phyloP scores from a whole-genome alignment of 176 grass and related monocot genomes.

The Rhynchospora tenuis region DNA sequence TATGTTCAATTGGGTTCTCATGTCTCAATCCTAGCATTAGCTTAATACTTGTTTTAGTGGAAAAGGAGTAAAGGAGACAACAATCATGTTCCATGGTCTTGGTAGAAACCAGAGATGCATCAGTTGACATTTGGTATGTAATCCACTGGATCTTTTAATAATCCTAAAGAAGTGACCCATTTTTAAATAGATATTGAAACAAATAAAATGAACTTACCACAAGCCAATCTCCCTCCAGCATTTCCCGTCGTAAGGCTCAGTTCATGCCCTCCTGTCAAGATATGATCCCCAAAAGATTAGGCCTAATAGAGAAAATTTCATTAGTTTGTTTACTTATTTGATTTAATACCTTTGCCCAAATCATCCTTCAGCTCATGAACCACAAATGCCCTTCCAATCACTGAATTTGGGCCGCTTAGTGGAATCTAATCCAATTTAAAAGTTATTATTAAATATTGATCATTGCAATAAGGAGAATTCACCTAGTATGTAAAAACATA shows the following conservation, averaged over 20 bases:
- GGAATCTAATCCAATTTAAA: constrained; percentile 33
- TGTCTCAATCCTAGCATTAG: background rate
- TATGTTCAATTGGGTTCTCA: background rate
- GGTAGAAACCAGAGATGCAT: background rate
- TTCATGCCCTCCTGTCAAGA: constrained; percentile 61
- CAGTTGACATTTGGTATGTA: background rate
- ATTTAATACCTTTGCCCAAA: constrained; percentile 65
- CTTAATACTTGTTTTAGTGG: background rate
- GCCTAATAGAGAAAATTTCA: background rate
- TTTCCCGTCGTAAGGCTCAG: constrained; percentile 81
- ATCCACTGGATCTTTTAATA: background rate
- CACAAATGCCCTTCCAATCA: constrained; percentile 71
- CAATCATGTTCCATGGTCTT: background rate
- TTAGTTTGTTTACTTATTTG: background rate
- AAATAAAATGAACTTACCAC: constrained; percentile 40
- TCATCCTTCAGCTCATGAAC: constrained; percentile 78
- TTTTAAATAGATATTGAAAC: constrained; percentile 11
- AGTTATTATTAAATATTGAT: constrained; percentile 8
- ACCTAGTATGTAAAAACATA: background rate
- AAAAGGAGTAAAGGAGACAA: background rate
- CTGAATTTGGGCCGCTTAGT: constrained; percentile 46
- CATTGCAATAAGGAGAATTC: background rate
- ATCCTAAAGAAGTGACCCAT: background rate
- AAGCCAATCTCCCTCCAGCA: constrained; percentile 70
- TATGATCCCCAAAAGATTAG: background rate